A percentile compares a stretch with the other conserved stretches of the same genome.
Evolutionary conservation across 1,139 yeast genomes (phyloP).

Genomic region (Geotrichum restrictum): DNA sequence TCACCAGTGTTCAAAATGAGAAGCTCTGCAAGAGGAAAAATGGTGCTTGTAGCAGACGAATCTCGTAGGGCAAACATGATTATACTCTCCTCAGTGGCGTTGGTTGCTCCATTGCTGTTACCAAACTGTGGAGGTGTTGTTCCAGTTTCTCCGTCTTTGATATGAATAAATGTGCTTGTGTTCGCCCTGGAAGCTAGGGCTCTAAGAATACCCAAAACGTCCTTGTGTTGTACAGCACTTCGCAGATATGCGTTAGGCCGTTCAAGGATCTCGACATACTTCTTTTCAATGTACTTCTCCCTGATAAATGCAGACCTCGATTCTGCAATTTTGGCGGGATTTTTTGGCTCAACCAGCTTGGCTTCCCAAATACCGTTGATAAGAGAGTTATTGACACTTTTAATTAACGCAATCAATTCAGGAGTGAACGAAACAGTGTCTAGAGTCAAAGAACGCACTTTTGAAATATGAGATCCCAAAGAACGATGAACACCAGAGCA

Average conservation of each 20-base stretch:
- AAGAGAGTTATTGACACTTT: slow-evolving; percentile 60
- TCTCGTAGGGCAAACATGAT: slow-evolving; percentile 32
- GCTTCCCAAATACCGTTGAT: slow-evolving; percentile 59
- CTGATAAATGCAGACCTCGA: slow-evolving; percentile 41
- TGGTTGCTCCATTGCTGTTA: not conserved
- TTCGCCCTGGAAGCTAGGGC: slow-evolving; percentile 45
- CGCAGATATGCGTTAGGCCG: slow-evolving; percentile 40
- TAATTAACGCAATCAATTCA: slow-evolving; percentile 56
- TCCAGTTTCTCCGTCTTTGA: slow-evolving; percentile 25
- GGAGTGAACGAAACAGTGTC: slow-evolving; percentile 64
- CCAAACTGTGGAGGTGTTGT: not conserved
- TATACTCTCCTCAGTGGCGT: slow-evolving; percentile 29
- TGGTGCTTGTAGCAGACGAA: slow-evolving; percentile 28
- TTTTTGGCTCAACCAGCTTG: slow-evolving; percentile 45
- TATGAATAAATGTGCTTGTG: slow-evolving; percentile 32
- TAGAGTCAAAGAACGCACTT: slow-evolving; percentile 73
- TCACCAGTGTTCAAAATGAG: slow-evolving; percentile 61
- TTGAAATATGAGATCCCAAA: slow-evolving; percentile 68
- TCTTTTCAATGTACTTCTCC: slow-evolving; percentile 43
- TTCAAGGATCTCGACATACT: slow-evolving; percentile 36
- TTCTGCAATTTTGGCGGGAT: slow-evolving; percentile 33
- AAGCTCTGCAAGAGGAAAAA: slow-evolving; percentile 71
- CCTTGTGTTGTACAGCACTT: slow-evolving; percentile 36
- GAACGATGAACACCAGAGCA: slow-evolving; percentile 78
- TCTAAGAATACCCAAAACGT: slow-evolving; percentile 34